Percentiles rank a stretch among this genome's conserved stretches.
phyloP scores from a whole-genome alignment of 2,329 filamentous ascomycete species.

The Meredithiella fracta region DNA sequence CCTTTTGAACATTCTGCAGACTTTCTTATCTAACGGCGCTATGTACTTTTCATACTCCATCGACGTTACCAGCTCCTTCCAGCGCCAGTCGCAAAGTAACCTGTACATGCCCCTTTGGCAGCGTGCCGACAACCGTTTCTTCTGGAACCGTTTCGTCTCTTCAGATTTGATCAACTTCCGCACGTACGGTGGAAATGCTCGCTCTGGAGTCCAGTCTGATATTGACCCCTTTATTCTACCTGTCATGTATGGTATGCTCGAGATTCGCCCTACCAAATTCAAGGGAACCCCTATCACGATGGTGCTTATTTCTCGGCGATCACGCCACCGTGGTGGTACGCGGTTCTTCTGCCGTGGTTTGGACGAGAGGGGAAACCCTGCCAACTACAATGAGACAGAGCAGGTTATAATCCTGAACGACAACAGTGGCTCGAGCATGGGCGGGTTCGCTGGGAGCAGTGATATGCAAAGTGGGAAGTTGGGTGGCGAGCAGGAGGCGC shows the following conservation, averaged over 20 bases:
- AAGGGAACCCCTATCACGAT: constrained; percentile 75
- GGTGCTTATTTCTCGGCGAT: constrained; percentile 73
- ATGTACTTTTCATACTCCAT: constrained; percentile 98
- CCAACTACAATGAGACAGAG: constrained; percentile 98
- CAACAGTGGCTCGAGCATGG: constrained; percentile 46
- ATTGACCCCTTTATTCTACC: constrained; percentile 88
- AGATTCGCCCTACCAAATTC: constrained; percentile 72
- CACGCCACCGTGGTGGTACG: constrained; percentile 75
- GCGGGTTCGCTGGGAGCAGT: constrained; percentile 63
- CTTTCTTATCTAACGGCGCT: constrained; percentile 63
- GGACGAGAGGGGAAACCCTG: constrained; percentile 86
- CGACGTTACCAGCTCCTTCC: constrained; percentile 92
- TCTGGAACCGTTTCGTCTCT: constrained; percentile 92
- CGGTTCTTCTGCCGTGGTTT: constrained; percentile 90
- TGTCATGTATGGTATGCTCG: constrained; percentile 90
- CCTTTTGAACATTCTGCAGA: constrained; percentile 71
- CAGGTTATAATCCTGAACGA: constrained; percentile 86
- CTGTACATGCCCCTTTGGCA: constrained; percentile 65
- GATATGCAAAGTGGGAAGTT: constrained; percentile 60
- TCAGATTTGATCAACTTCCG: constrained; percentile 85
- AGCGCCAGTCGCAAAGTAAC: constrained; percentile 71
- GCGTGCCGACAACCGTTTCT: constrained; percentile 90
- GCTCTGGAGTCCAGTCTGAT: constrained; percentile 53
- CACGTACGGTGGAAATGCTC: constrained; percentile 41
- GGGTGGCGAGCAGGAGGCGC: constrained; percentile 51